These are phyloP conservation scores for Cyphellophora europaea DNA, from an alignment of 2,329 filamentous ascomycete species.

Conservation along the genomic window DNA sequence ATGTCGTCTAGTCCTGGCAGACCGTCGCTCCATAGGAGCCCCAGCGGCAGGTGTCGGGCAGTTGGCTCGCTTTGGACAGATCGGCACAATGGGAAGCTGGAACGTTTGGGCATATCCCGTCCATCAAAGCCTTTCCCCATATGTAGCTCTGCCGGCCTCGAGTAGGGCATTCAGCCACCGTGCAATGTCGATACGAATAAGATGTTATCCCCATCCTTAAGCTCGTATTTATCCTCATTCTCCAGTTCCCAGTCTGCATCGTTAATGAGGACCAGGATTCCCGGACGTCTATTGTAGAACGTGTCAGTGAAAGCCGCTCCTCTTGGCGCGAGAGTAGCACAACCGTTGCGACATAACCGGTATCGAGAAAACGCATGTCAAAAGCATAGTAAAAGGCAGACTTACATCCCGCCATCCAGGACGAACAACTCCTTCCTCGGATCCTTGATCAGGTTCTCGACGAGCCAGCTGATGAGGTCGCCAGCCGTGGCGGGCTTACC, in stretches of 20 bases:
- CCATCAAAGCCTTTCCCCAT: too few species aligned
- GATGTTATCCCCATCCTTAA: slow-evolving; percentile 75
- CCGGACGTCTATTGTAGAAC: slow-evolving; percentile 67
- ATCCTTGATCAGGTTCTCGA: slow-evolving; percentile 76
- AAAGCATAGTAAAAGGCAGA: too few species aligned
- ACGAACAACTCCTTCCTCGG: slow-evolving; percentile 80
- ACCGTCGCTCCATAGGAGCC: not conserved
- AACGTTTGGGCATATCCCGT: too few species aligned
- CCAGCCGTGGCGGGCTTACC: slow-evolving; percentile 59
- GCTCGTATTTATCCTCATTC: slow-evolving; percentile 80
- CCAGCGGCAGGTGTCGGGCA: too few species aligned
- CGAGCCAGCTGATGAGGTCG: slow-evolving; percentile 70
- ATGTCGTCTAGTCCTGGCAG: slow-evolving; percentile 12
- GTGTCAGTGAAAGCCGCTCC: slow-evolving; percentile 14
- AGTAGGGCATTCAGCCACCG: slow-evolving; percentile 58
- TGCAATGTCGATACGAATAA: slow-evolving; percentile 95
- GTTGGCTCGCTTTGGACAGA: too few species aligned
- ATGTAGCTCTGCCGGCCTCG: too few species aligned
- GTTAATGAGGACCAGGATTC: slow-evolving; percentile 93
- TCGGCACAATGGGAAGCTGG: too few species aligned
- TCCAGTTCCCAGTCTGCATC: slow-evolving; percentile 98
- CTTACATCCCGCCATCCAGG: slow-evolving; percentile 78
- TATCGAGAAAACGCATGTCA: too few species aligned
- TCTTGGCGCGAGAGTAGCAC: slow-evolving; percentile 6
- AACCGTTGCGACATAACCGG: not conserved